Evolutionary conservation across 2,329 filamentous ascomycete genomes (phyloP), one percentile per base, ranked within the genome.

Genomic region (Trichoderma pleuroti): DNA sequence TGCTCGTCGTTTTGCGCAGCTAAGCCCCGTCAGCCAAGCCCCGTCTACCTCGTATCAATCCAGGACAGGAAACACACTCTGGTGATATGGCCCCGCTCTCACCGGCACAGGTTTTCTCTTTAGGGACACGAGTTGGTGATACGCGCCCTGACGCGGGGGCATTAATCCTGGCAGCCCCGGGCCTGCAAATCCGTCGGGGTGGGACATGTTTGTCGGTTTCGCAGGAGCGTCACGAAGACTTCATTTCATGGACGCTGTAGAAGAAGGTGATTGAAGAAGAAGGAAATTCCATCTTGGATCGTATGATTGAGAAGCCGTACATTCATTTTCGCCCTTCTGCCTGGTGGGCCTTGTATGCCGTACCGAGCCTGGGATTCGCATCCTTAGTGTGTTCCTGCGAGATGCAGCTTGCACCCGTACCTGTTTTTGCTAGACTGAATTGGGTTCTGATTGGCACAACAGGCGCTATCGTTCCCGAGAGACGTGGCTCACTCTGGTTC

Each of bases 121-220:
- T 24, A 60, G 42, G 39, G 66, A 68, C 39, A 68, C 56, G 7
- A 68, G 49, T 4, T 68, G 66, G 16, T 68, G 66, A 68, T 68
- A 68, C 14, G 54, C 57, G 56, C 66, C 66, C n/a, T 26, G 36
- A n/a, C 65, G 63, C 63, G 63, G 63, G 32, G 63, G 56, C n/a
- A 16, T 49, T 52, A 16, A 34, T 18, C 54, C 56, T 68, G 28
- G 21, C 39, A 39, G 63, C 39, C 21, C 42, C 30, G 63, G 18
- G 49, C 12, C 46, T 28, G 62, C 32, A 36, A 56, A 36, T 28
- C 56, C 66, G 39, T 60, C 54, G 28, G 24, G 18, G 57, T 61
- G 28, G 39, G 56, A 49, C 66, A 68, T 68, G 10, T 28, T 30
- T 14, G 4, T 52, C 16, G 56, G 28, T 52, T 42, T 18, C 66